These are phyloP conservation scores for Anacardium occidentale DNA, from an alignment of 345 rosid species.

Conservation along the genomic window DNA sequence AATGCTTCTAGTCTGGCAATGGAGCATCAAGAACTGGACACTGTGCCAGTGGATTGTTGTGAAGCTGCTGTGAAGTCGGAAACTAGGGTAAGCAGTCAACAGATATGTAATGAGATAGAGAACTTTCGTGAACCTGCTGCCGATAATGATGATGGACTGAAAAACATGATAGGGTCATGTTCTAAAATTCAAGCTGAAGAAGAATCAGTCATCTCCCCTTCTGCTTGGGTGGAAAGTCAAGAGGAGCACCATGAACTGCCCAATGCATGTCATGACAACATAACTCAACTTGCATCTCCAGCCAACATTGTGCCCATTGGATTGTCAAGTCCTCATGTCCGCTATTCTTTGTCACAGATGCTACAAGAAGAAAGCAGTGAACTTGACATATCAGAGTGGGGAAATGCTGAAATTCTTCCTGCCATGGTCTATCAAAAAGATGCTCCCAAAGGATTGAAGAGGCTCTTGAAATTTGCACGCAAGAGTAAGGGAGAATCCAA, in stretches of 20 bases:
- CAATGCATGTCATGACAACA: slow-evolving; percentile 22
- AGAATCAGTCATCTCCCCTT: slow-evolving; percentile 53
- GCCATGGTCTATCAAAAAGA: slow-evolving; percentile 53
- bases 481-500: slow-evolving; percentile 66
- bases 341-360: slow-evolving; percentile 73
- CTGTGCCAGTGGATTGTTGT: slow-evolving; percentile 21
- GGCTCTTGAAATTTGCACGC: slow-evolving; percentile 65
- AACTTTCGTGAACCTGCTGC: slow-evolving; percentile 25
- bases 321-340: slow-evolving; percentile 50
- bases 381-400: slow-evolving; percentile 58
- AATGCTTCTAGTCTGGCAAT: slow-evolving; percentile 27
- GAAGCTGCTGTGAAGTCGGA: slow-evolving; percentile 30
- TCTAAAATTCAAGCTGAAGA: slow-evolving; percentile 29
- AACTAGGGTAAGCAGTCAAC: slow-evolving; percentile 22
- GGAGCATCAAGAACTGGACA: slow-evolving; percentile 28
- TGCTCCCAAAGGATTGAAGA: slow-evolving; percentile 67
- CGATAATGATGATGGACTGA: slow-evolving; percentile 26
- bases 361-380: slow-evolving; percentile 70
- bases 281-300: slow-evolving; percentile 34
- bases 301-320: slow-evolving; percentile 29
- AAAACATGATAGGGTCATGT: slow-evolving; percentile 20
- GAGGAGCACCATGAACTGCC: slow-evolving; percentile 47
- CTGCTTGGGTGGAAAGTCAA: slow-evolving; percentile 62
- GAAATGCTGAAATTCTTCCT: slow-evolving; percentile 65
- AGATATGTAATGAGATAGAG: slow-evolving; percentile 27